Evolutionary conservation across 345 rosid species (phyloP).

Genomic region (Gossypium mustelinum): DNA sequence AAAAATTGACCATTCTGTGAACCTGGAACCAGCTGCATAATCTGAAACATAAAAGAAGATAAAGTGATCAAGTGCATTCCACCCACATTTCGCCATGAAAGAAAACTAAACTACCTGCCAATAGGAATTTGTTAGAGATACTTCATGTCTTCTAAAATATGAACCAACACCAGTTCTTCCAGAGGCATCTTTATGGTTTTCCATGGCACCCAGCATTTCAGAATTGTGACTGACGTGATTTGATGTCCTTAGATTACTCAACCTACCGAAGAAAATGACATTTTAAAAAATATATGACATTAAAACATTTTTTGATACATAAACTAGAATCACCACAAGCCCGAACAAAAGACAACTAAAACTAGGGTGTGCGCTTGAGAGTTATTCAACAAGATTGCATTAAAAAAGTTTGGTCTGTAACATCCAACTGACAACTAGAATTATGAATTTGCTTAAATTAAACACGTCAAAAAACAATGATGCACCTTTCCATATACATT

Average conservation of each 20-base stretch:
- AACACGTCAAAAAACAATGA: not conserved
- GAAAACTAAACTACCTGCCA: constrained; percentile 66
- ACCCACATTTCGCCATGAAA: constrained; percentile 16
- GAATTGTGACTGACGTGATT: constrained; percentile 26
- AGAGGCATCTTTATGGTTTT: constrained; percentile 37
- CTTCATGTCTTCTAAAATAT: constrained; percentile 77
- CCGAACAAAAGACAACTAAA: not conserved
- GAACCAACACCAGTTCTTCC: constrained; percentile 66
- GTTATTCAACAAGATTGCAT: not conserved
- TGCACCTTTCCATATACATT: not conserved
- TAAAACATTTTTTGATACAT: not conserved
- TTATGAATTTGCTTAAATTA: not conserved
- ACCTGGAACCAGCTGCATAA: constrained; percentile 73
- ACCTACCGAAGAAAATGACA: constrained; percentile 39
- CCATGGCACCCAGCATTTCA: constrained; percentile 25
- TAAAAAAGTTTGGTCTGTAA: not conserved
- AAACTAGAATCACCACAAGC: not conserved
- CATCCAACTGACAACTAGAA: not conserved
- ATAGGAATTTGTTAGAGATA: constrained; percentile 59
- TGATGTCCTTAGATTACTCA: constrained; percentile 47
- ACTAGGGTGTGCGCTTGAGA: not conserved
- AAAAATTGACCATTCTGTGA: constrained; percentile 53
- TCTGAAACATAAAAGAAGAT: constrained; percentile 42
- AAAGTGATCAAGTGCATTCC: constrained; percentile 19
- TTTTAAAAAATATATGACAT: constrained; percentile 13